Percentiles rank a stretch among this genome's conserved stretches.
phyloP scores from a whole-genome alignment of 1,139 yeast species.

The Saccharomyces hybrid region DNA sequence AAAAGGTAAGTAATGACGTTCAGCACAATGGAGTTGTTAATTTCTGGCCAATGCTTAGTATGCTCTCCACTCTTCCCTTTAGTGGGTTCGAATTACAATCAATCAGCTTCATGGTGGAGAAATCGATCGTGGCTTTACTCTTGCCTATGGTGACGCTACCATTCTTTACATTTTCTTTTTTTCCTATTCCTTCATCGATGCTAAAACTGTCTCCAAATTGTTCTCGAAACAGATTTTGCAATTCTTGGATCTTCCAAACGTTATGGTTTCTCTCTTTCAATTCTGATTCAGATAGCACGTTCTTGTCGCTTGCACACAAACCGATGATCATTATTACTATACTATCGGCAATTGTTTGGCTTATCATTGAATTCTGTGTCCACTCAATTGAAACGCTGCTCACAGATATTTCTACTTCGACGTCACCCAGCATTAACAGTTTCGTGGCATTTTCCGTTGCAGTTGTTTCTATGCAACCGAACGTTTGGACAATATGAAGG shows the following conservation, averaged over 20 bases:
- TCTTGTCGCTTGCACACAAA: neutral
- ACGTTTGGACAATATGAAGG: neutral
- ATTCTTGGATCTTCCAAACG: conserved; percentile 51
- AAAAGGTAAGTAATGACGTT: neutral
- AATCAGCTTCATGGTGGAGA: conserved; percentile 54
- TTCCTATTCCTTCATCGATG: conserved; percentile 34
- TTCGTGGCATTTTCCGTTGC: neutral
- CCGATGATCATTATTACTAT: neutral
- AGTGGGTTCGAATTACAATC: conserved; percentile 66
- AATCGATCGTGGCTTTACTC: conserved; percentile 62
- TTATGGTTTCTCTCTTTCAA: neutral
- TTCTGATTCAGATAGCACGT: neutral
- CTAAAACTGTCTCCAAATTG: conserved; percentile 81
- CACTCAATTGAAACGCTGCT: neutral
- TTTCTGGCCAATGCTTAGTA: conserved; percentile 67
- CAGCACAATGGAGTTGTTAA: conserved; percentile 70
- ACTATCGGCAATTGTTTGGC: neutral
- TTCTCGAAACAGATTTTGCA: conserved; percentile 58
- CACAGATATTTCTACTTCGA: neutral
- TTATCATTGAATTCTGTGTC: neutral
- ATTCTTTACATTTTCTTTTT: conserved; percentile 28
- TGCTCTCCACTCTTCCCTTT: conserved; percentile 74
- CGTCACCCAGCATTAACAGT: neutral
- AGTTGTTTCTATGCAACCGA: neutral
- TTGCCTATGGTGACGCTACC: conserved; percentile 51